phyloP scores from a whole-genome alignment of 2,329 filamentous ascomycete species.

The Hymenotorrendiella dingleyae region DNA sequence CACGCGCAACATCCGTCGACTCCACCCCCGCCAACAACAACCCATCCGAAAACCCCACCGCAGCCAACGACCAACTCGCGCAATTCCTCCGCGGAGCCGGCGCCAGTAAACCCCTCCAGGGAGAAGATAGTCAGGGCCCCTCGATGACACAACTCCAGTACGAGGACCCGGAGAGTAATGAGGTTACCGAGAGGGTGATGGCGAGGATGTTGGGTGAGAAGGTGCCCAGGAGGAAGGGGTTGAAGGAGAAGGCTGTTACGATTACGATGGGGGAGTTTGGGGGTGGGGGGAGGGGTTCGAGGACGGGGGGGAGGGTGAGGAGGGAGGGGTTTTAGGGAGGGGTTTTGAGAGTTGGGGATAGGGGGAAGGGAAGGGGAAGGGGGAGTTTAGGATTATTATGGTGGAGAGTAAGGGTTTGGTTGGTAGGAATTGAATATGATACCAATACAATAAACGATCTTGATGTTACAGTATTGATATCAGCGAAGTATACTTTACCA shows the following conservation, averaged over 20 bases:
- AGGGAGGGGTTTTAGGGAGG: background rate
- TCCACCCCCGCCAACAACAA: constrained; percentile 29
- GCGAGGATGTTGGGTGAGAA: constrained; percentile 29
- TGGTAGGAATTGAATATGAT: too few species aligned
- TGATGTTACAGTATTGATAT: too few species aligned
- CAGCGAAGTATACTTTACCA: too few species aligned
- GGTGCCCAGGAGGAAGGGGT: constrained; percentile 12
- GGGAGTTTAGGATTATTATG: too few species aligned
- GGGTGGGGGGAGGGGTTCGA: background rate
- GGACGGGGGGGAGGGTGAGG: background rate
- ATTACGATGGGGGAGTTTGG: background rate
- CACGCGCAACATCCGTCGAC: constrained; percentile 34
- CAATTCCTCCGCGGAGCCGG: constrained; percentile 17
- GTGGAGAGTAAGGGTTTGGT: too few species aligned
- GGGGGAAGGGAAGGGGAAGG: too few species aligned
- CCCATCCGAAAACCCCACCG: constrained; percentile 23
- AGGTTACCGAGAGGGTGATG: constrained; percentile 23
- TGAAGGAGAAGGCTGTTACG: constrained; percentile 18
- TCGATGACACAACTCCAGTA: constrained; percentile 29
- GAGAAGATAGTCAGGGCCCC: constrained; percentile 19
- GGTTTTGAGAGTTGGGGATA: too few species aligned
- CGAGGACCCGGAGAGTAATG: constrained; percentile 27
- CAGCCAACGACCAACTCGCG: constrained; percentile 19
- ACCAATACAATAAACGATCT: too few species aligned
- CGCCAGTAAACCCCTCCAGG: constrained; percentile 9